Base-by-base conservation (phyloP, 306 rosid species). In the Fragaria ananassa region DNA sequence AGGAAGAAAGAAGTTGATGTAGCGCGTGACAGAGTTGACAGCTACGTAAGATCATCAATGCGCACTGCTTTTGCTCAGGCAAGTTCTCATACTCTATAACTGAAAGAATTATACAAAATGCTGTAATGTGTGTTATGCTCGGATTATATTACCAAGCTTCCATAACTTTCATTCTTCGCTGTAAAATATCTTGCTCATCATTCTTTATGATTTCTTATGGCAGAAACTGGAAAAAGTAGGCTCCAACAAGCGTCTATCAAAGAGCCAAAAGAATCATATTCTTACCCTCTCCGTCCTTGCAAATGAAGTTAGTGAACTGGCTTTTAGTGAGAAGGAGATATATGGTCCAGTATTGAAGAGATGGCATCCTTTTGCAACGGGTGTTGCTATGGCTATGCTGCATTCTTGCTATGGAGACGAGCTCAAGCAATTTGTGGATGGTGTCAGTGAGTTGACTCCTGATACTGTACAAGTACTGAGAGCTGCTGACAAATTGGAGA, bases 401-500 rank as follows among this genome's bases (percentile, higher is more conserved):
- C 99, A 95, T 83, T 83, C 91, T 74, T 92, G 97, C 86, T 95
- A 85, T 37, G 92, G 93, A 78, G 87, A 89, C 50, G 92, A 90
- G 84, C 85, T 95, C 87, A 89, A 90, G 84, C 84, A 86, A 67
- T 95, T 85, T 79, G 84, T 95, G 56, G 75, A 56, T 75, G 80
- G 88, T 74, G 73, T 88, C 46, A 81, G 68, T 78, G 97, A 92
- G 84, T 78, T 95, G 86, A 90, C 96, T 21, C 99, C 96, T 4
- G 88, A 88, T 85, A 90, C 92, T 41, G 70, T 92, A 86, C 84
- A 87, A 84, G 96, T 92, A 79, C 81, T 95, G 83, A 79, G 79
- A 68, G 95, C 99, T 63, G 93, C 99, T 18, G 97, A 92, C 86
- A 95, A 89, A 79, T 84, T 95, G 86, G 99, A 95, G 90, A 95